Evolutionary conservation across 176 grass and related monocot genomes (phyloP).

Genomic region (Tillandsia fasciculata): DNA sequence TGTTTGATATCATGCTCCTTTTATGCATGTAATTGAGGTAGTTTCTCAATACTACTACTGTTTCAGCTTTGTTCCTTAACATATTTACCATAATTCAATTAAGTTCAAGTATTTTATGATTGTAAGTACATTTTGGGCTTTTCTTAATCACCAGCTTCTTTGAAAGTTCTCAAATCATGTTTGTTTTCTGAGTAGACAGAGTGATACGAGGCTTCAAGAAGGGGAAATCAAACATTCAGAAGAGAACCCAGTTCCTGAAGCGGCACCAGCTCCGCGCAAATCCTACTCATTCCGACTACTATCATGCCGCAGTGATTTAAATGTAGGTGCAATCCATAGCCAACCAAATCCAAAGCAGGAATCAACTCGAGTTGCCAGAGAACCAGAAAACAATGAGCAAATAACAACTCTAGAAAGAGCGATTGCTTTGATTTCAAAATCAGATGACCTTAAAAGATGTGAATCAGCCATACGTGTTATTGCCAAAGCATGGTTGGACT

Average conservation of each 20-base stretch:
- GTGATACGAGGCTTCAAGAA: conserved; percentile 58
- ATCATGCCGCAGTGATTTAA: conserved; percentile 61
- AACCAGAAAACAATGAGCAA: conserved; percentile 24
- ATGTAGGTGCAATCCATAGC: conserved; percentile 51
- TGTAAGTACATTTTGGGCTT: neutral
- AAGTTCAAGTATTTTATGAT: neutral
- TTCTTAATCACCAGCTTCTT: neutral
- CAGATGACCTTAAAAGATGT: conserved; percentile 53
- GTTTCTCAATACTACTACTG: neutral
- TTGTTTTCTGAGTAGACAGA: conserved; percentile 97
- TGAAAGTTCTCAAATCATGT: conserved; percentile 23
- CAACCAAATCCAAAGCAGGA: conserved; percentile 58
- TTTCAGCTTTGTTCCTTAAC: neutral
- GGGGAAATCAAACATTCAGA: conserved; percentile 25
- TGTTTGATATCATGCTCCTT: neutral
- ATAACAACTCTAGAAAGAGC: conserved; percentile 57
- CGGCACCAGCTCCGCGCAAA: conserved; percentile 34
- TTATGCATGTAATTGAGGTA: conserved; percentile 3
- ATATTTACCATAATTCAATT: neutral
- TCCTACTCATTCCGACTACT: conserved; percentile 74
- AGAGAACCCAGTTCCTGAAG: conserved; percentile 26
- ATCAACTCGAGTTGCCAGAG: conserved; percentile 29
- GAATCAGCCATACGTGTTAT: conserved; percentile 61
- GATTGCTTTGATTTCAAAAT: conserved; percentile 61
- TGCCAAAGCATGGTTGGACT: conserved; percentile 54